Percentiles rank a stretch among this genome's conserved stretches.
Conservation (phyloP, 208 protist species). For the Wallacemonas sp. region DNA sequence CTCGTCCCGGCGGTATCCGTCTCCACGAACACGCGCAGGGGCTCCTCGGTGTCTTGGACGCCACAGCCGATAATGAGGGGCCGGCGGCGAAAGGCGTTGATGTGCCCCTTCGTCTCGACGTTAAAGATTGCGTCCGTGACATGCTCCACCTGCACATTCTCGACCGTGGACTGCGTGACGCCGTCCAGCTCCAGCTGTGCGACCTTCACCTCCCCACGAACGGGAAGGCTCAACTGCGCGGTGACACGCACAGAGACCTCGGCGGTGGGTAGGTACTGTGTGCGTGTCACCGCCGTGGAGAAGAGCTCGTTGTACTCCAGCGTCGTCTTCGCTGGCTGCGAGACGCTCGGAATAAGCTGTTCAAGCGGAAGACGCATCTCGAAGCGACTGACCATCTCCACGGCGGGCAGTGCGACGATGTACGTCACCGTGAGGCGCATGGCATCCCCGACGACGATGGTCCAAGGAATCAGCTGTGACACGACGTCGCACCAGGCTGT, state of each 20-base stretch:
- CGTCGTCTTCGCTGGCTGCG: constrained; percentile 28
- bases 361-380: constrained; percentile 37
- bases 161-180: neutral
- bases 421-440: constrained; percentile 49
- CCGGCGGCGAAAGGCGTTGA: constrained; percentile 13
- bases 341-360: constrained; percentile 45
- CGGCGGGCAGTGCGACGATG: constrained; percentile 33
- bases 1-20: constrained; percentile 11
- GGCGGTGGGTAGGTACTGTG: neutral
- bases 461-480: constrained; percentile 62
- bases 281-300: constrained; percentile 15
- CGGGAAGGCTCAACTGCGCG: constrained; percentile 41
- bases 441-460: constrained; percentile 40
- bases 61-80: constrained; percentile 28
- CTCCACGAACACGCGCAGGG: constrained; percentile 50
- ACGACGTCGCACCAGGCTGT: constrained; percentile 32
- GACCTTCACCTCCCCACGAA: constrained; percentile 45
- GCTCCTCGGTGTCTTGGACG: constrained; percentile 49
- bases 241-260: constrained; percentile 24
- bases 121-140: constrained; percentile 40
- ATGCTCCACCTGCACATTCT: constrained; percentile 23
- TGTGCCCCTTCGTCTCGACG: constrained; percentile 13
- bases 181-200: constrained; percentile 14
- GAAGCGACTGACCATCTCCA: constrained; percentile 16
- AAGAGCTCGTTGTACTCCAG: constrained; percentile 50